Evolutionary conservation across 2,329 filamentous ascomycete genomes (phyloP).

Genomic region (Tetracladium maxilliforme): DNA sequence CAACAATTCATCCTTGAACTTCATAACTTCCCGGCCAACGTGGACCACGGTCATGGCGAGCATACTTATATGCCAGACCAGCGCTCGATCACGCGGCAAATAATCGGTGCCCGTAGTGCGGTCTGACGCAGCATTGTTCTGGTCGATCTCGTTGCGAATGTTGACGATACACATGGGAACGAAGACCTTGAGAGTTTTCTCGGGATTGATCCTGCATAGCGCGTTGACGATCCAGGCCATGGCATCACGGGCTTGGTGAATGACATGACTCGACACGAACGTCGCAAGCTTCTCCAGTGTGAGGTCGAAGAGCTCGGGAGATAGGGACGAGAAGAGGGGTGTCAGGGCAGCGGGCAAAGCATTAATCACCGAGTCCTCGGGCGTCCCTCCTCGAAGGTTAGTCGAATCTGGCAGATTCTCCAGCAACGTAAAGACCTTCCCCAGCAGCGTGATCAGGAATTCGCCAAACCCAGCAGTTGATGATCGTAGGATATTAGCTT

Average conservation of each 20-base stretch:
- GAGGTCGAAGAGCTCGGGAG: slow-evolving; percentile 84
- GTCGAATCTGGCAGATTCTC: slow-evolving; percentile 91
- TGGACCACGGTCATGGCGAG: slow-evolving; percentile 97
- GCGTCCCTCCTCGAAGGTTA: slow-evolving; percentile 75
- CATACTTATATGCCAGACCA: slow-evolving; percentile 96
- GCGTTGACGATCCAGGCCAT: slow-evolving; percentile 98
- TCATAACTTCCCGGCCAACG: slow-evolving; percentile 77
- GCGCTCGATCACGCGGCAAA: slow-evolving; percentile 74
- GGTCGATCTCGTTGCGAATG: slow-evolving; percentile 92
- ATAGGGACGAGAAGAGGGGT: slow-evolving; percentile 79
- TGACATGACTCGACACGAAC: slow-evolving; percentile 87
- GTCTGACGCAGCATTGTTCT: slow-evolving; percentile 90
- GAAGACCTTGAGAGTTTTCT: slow-evolving; percentile 82
- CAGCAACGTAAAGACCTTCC: slow-evolving; percentile 85
- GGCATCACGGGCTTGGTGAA: slow-evolving; percentile 90
- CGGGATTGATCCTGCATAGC: slow-evolving; percentile 86
- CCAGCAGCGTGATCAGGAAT: slow-evolving; percentile 79
- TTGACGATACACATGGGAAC: slow-evolving; percentile 81
- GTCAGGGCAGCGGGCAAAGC: slow-evolving; percentile 84
- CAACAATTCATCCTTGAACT: slow-evolving; percentile 78
- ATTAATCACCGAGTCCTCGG: slow-evolving; percentile 95
- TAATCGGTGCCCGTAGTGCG: slow-evolving; percentile 89
- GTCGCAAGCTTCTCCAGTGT: slow-evolving; percentile 82
- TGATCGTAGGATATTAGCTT: slow-evolving; percentile 77
- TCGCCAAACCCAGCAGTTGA: slow-evolving; percentile 90